Conservation (phyloP, 306 rosid genomes). For the Quercus aquifolioides region DNA sequence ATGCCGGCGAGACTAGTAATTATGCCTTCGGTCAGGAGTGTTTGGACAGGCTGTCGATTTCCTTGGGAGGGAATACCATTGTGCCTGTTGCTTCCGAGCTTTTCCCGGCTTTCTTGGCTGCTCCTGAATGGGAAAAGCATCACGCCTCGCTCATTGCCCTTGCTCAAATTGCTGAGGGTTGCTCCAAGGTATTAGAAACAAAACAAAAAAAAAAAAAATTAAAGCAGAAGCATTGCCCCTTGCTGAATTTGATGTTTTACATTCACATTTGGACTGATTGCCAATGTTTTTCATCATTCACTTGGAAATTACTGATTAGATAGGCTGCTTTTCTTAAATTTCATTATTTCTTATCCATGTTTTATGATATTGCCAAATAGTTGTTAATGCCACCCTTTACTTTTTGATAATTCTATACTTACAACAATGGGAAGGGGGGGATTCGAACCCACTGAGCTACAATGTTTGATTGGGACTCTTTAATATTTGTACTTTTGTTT, state of each 20-base stretch:
- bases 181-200: slow-evolving; percentile 46
- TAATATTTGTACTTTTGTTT: not conserved
- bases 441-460: no score
- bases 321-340: no score
- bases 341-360: no score
- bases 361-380: no score
- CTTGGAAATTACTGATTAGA: no score
- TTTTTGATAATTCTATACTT: no score
- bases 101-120: slow-evolving; percentile 52
- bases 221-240: not conserved
- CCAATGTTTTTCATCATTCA: no score
- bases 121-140: slow-evolving; percentile 74
- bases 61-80: slow-evolving; percentile 63
- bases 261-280: no score
- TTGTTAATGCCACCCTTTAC: no score
- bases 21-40: slow-evolving; percentile 70
- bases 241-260: no score
- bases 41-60: slow-evolving; percentile 61
- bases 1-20: slow-evolving; percentile 62
- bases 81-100: slow-evolving; percentile 62
- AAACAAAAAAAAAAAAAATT: no score
- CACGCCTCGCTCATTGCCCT: slow-evolving; percentile 66
- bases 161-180: slow-evolving; percentile 76
- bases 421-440: no score
- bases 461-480: not conserved